These are phyloP conservation scores for Fomitopsis pulvina DNA, from an alignment of 768 basidiomycete species.

Conservation along the genomic window DNA sequence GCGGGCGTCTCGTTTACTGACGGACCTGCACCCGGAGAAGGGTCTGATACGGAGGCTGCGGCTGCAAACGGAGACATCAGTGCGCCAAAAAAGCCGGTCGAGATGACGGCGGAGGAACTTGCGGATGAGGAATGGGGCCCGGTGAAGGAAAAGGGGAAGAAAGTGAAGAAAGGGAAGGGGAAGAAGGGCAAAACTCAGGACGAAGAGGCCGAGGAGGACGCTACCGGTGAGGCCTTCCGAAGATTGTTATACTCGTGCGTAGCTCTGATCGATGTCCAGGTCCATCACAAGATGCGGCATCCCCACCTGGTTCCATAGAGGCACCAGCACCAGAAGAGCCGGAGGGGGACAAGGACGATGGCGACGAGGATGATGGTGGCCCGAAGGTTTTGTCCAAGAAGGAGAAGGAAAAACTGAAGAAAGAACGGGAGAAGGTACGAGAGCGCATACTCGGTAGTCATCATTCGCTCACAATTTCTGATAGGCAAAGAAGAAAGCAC, in stretches of 20 bases:
- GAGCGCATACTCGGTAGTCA: not conserved
- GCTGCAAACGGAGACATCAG: conserved; percentile 27
- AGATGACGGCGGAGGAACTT: conserved; percentile 38
- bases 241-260: not conserved
- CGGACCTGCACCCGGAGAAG: conserved; percentile 22
- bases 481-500: conserved; percentile 93
- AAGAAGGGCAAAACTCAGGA: conserved; percentile 39
- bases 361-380: conserved; percentile 46
- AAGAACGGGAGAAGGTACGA: conserved; percentile 88
- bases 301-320: conserved; percentile 8
- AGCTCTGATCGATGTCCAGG: conserved; percentile 12
- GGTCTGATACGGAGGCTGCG: conserved; percentile 24
- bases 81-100: conserved; percentile 22
- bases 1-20: conserved; percentile 12
- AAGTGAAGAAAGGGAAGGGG: conserved; percentile 31
- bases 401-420: conserved; percentile 96
- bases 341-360: conserved; percentile 22
- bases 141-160: conserved; percentile 30
- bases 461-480: not conserved
- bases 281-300: conserved; percentile 8
- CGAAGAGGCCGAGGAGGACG: conserved; percentile 32
- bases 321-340: conserved; percentile 15
- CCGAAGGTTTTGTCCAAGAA: conserved; percentile 82
- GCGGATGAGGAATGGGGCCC: conserved; percentile 39
- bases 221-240: not conserved